Evolutionary conservation across 2,329 filamentous ascomycete genomes (phyloP), one percentile per base, ranked within the genome.

Genomic region (Simplicillium sp.): DNA sequence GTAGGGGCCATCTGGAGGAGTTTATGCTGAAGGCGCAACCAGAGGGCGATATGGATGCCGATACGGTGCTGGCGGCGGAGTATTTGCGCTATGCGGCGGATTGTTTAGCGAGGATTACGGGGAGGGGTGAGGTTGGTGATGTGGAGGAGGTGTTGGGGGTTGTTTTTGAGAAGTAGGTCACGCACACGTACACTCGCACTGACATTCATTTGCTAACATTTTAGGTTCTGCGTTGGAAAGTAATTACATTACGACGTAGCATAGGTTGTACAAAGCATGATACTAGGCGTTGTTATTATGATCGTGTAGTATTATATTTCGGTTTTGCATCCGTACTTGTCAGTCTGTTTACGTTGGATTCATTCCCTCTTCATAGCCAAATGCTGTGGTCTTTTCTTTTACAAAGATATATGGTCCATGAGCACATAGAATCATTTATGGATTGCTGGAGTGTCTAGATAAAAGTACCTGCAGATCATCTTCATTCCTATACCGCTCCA

Each of bases 101-200:
- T 39, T 82, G 79, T 47, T 69, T 96, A n/a, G 84, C 87, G 2
- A 78, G 80, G 43, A 94, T 97, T 52, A 97, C 88, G 1, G 92
- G 92, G 1, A 78, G 78, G 41, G 89, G 88, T 1, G 86, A 88
- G 52, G 77, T 75, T 33, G 86, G 88, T 3, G 90, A 97, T 60
- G 87, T 97, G 13, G 90, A 98, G 58, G 92, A 97, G 56, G 87
- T 98, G 7, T 65, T 98, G 35, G 92, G 92, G 0, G 89, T 98
- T 16, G 89, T 98, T 4, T 98, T 98, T 65, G 90, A 97, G 61
- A 97, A 94, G 86, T 94, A 66, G 70, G 77, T 35, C 38, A 35
- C 36, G 37, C 11, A 18, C 20, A 8, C 7, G 12, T 37, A 34
- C 41, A 18, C 38, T 40, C 16, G 39, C 29, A 36, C n/a, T n/a